These are phyloP conservation scores for Margaritispora aquatica DNA, from an alignment of 495 filamentous ascomycete species.

Conservation along the genomic window DNA sequence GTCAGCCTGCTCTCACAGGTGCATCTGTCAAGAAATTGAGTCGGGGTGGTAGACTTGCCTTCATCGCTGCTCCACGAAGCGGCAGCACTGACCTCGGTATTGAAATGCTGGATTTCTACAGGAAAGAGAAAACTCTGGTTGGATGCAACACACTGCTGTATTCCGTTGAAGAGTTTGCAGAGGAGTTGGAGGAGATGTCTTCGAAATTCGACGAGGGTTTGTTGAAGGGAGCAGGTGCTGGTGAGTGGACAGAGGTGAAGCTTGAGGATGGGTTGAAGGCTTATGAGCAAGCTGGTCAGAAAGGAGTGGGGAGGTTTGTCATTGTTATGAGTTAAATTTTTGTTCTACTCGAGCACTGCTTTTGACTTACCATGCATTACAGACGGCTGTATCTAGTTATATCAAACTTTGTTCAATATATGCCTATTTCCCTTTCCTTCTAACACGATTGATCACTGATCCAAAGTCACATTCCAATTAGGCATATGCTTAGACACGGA, in stretches of 20 bases:
- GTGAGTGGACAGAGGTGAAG: constrained; percentile 23
- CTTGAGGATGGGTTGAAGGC: constrained; percentile 16
- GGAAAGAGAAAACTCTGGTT: constrained; percentile 25
- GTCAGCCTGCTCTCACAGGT: constrained; percentile 22
- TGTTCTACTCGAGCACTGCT: too few species aligned
- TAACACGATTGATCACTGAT: too few species aligned
- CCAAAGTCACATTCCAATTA: too few species aligned
- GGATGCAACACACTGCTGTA: constrained; percentile 26
- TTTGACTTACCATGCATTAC: too few species aligned
- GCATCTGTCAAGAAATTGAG: constrained; percentile 25
- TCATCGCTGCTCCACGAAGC: constrained; percentile 26
- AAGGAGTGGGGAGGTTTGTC: constrained; percentile 19
- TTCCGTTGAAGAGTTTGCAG: constrained; percentile 18
- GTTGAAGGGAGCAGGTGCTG: constrained; percentile 15
- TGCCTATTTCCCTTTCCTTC: too few species aligned
- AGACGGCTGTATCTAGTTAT: too few species aligned
- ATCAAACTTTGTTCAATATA: too few species aligned
- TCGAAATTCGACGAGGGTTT: constrained; percentile 23
- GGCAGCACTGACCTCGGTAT: constrained; percentile 24
- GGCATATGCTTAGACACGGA: too few species aligned
- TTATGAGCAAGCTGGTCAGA: constrained; percentile 20
- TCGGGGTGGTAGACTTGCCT: constrained; percentile 22
- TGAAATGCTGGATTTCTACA: constrained; percentile 28
- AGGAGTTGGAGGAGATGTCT: constrained; percentile 10
- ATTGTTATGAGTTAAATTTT: constrained; percentile 16